Percentiles rank a stretch among this genome's conserved stretches.
These are phyloP conservation scores for Aquanectria penicillioides DNA, from an alignment of 2,329 filamentous ascomycete genomes.

Conservation along the genomic window DNA sequence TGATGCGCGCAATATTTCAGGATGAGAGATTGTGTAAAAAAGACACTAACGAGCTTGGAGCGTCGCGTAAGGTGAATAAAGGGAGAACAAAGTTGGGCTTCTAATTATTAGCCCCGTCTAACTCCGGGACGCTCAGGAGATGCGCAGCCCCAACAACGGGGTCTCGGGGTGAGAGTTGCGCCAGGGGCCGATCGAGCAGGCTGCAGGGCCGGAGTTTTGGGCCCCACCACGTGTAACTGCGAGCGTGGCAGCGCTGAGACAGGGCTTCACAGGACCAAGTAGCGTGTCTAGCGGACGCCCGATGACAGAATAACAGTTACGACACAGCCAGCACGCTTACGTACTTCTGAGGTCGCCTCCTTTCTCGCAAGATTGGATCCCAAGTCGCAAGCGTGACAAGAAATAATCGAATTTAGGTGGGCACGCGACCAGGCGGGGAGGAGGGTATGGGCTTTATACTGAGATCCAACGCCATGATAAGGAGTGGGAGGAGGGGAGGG, in stretches of 20 bases:
- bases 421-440: background rate
- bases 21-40: constrained; percentile 27
- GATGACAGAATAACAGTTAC: no score
- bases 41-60: background rate
- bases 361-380: background rate
- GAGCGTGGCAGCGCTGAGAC: background rate
- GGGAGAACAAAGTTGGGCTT: constrained; percentile 10
- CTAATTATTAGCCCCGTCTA: constrained; percentile 17
- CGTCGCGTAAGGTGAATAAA: background rate
- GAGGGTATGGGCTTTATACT: constrained; percentile 1
- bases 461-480: background rate
- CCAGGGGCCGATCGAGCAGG: background rate
- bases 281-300: no score
- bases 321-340: background rate
- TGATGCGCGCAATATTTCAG: constrained; percentile 37
- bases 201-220: no score
- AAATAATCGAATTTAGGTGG: background rate
- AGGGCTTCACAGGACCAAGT: background rate
- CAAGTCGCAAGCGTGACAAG: no score
- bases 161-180: constrained; percentile 2
- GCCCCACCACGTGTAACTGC: constrained; percentile 1
- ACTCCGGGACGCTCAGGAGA: constrained; percentile 4
- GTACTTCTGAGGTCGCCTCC: background rate
- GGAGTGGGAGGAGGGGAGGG: background rate
- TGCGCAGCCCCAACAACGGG: constrained; percentile 12